Percentiles rank a stretch among this genome's conserved stretches.
These are phyloP conservation scores for Candida gorgasii DNA, from an alignment of 805 yeast species.

Conservation along the genomic window DNA sequence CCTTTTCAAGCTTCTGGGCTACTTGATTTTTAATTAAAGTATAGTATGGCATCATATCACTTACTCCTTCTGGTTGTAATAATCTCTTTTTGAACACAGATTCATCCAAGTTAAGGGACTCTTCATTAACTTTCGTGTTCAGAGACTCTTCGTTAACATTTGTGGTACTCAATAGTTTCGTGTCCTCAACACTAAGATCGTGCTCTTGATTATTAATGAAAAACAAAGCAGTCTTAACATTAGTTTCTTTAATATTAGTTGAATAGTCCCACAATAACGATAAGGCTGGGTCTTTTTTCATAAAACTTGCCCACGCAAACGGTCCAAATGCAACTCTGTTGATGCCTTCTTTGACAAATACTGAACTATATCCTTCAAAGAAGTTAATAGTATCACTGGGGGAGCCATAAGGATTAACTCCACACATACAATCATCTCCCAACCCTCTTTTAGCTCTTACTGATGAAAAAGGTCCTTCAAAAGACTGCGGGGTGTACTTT, in stretches of 20 bases:
- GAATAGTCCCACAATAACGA: slow-evolving; percentile 35
- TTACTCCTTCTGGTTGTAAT: slow-evolving; percentile 35
- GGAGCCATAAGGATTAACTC: slow-evolving; percentile 27
- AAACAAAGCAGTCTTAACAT: slow-evolving; percentile 24
- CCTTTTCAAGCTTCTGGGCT: slow-evolving; percentile 15
- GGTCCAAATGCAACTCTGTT: slow-evolving; percentile 40
- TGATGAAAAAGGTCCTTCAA: background rate
- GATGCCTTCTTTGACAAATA: slow-evolving; percentile 26
- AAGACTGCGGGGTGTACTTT: background rate
- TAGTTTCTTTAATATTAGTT: slow-evolving; percentile 18
- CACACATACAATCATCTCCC: slow-evolving; percentile 10
- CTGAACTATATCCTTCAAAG: slow-evolving; percentile 34
- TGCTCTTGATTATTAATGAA: slow-evolving; percentile 18
- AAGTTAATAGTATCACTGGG: slow-evolving; percentile 35
- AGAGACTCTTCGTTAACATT: slow-evolving; percentile 7
- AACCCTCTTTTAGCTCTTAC: background rate
- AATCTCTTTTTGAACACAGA: slow-evolving; percentile 30
- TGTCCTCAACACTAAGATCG: slow-evolving; percentile 25
- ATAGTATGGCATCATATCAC: slow-evolving; percentile 36
- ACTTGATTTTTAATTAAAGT: slow-evolving; percentile 20
- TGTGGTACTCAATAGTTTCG: slow-evolving; percentile 20
- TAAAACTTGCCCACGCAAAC: slow-evolving; percentile 37
- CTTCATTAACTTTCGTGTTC: slow-evolving; percentile 9
- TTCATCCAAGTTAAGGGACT: slow-evolving; percentile 19
- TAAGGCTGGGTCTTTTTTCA: slow-evolving; percentile 36